These are phyloP conservation scores for Biancaea sappan DNA, from an alignment of 306 rosid genomes.

Conservation along the genomic window DNA sequence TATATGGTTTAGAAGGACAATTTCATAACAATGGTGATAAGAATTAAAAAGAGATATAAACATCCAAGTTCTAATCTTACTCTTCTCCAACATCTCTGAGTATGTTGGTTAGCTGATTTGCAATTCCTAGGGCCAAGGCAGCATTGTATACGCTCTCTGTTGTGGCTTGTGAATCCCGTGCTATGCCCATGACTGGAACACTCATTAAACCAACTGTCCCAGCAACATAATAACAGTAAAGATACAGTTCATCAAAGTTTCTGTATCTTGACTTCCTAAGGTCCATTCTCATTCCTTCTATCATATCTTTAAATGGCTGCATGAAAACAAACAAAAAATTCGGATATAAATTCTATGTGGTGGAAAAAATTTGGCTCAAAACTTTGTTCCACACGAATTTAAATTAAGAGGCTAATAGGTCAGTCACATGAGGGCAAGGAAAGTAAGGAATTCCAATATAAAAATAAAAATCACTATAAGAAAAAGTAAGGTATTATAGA, in stretches of 20 bases:
- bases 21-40: conserved; percentile 8
- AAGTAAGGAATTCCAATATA: background rate
- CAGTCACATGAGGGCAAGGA: background rate
- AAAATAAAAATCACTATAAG: background rate
- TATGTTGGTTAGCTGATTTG: conserved; percentile 65
- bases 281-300: conserved; percentile 67
- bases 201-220: conserved; percentile 69
- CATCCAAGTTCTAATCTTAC: conserved; percentile 37
- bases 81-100: conserved; percentile 71
- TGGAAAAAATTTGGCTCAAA: background rate
- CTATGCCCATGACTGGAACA: conserved; percentile 66
- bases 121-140: conserved; percentile 63
- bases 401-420: background rate
- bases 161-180: conserved; percentile 46
- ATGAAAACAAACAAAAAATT: conserved; percentile 10
- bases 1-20: background rate
- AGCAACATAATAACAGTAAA: conserved; percentile 65
- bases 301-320: conserved; percentile 66
- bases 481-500: background rate
- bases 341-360: background rate
- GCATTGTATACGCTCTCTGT: conserved; percentile 63
- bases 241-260: conserved; percentile 60
- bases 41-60: conserved; percentile 27
- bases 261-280: conserved; percentile 56
- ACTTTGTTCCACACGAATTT: background rate